Base-by-base conservation (phyloP, 2,329 filamentous ascomycete species). In the Bipolaris victoriae region DNA sequence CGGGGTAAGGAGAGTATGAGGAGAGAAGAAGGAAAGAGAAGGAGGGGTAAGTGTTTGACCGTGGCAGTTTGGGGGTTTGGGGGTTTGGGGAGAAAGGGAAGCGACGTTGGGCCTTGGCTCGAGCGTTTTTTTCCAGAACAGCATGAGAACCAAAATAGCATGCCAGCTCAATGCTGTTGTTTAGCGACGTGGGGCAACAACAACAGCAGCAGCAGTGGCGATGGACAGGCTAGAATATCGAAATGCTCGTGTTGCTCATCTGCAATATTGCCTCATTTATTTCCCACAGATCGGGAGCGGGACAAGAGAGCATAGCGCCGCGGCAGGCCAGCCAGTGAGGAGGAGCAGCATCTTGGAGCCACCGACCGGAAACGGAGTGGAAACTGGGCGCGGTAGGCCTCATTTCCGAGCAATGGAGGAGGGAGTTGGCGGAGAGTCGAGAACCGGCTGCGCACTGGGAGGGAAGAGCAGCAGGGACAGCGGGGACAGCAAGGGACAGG, bases 351-450 rank as follows among this genome's bases (percentile, higher is more conserved):
- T 26, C 24, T 24, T 37, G 7, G 36, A 53, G 36, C 48, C 49
- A 47, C 29, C 13, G 22, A 33, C 18, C 20, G 52, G 41, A 43
- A 52, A 52, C 43, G 41, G 37, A 39, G 20, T 40, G 39, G 45
- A 45, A 49, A 54, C 49, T 39, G 54, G 36, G 52, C 44, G 36
- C 5, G 46, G 56, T 61, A 31, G 36, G 5, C 55, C 36, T 61
- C 59, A 61, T 61, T 51, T 61, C 59, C 56, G 59, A 41, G 33
- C 16, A 49, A 49, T 51, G 36, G 48, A 47, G 29, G 49, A 45
- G 36, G 9, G 31, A 36, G 50, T 61, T 61, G 44, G 51, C 52
- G 40, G 35, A 22, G 39, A 54, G 55, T 53, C 55, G 49, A 56
- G 54, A 53, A 57, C 49, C 43, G 29, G 43, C 43, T 31, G 43